phyloP scores from a whole-genome alignment of 2,329 filamentous ascomycete genomes.

The Pseudogymnoascus sp. region DNA sequence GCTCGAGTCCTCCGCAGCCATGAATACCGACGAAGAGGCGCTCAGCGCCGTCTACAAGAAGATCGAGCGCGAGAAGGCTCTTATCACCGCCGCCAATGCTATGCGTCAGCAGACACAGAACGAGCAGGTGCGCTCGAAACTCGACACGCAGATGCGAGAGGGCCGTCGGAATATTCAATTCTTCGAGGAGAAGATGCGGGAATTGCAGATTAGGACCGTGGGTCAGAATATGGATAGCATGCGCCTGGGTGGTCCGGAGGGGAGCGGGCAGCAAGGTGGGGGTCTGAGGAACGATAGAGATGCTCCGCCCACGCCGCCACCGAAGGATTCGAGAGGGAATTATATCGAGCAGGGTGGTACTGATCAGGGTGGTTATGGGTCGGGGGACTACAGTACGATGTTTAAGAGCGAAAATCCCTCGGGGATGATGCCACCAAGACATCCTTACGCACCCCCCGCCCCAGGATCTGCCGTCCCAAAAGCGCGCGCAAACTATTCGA shows the following conservation, averaged over 20 bases:
- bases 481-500: conserved; percentile 83
- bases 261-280: conserved; percentile 32
- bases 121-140: conserved; percentile 77
- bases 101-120: conserved; percentile 97
- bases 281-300: conserved; percentile 39
- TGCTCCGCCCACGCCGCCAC: conserved; percentile 58
- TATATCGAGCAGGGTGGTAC: conserved; percentile 37
- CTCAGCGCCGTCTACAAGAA: conserved; percentile 83
- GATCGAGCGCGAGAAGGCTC: conserved; percentile 93
- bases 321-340: conserved; percentile 57
- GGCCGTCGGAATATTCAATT: conserved; percentile 90
- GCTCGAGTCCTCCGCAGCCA: conserved; percentile 28
- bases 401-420: conserved; percentile 29
- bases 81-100: conserved; percentile 87
- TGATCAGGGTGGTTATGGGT: conserved; percentile 59
- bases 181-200: conserved; percentile 83
- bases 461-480: conserved; percentile 67
- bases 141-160: conserved; percentile 92
- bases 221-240: conserved; percentile 61
- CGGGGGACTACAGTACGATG: conserved; percentile 47
- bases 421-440: conserved; percentile 70
- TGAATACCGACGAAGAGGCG: conserved; percentile 58
- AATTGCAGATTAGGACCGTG: conserved; percentile 76
- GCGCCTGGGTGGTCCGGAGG: conserved; percentile 49
- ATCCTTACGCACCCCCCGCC: conserved; percentile 68